A percentile compares a stretch with the other conserved stretches of the same genome.
These are phyloP conservation scores for Volvariella surrecta DNA, from an alignment of 1,284 basidiomycete species.

Conservation along the genomic window DNA sequence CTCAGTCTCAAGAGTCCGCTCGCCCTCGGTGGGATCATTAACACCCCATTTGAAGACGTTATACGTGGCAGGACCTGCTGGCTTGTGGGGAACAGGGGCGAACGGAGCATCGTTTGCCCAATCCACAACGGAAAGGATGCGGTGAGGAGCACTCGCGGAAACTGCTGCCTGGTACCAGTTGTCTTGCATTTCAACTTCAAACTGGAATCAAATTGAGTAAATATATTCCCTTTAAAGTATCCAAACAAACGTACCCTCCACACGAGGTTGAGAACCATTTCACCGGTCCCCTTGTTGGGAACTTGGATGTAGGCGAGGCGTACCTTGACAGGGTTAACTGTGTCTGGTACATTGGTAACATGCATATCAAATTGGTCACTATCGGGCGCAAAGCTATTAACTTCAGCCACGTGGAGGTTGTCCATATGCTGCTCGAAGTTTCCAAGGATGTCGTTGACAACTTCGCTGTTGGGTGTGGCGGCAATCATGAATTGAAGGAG, in stretches of 20 bases:
- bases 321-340: slow-evolving; percentile 67
- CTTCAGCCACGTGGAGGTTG: slow-evolving; percentile 40
- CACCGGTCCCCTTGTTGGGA: slow-evolving; percentile 42
- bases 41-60: slow-evolving; percentile 67
- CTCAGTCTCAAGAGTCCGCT: slow-evolving; percentile 48
- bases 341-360: slow-evolving; percentile 53
- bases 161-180: slow-evolving; percentile 81
- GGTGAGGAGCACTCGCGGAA: slow-evolving; percentile 52
- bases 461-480: slow-evolving; percentile 50
- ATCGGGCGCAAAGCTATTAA: slow-evolving; percentile 42
- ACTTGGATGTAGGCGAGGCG: slow-evolving; percentile 68
- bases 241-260: slow-evolving; percentile 47
- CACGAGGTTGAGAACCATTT: slow-evolving; percentile 53
- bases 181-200: slow-evolving; percentile 81
- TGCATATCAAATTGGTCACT: slow-evolving; percentile 18
- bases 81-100: slow-evolving; percentile 31
- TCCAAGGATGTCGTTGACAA: slow-evolving; percentile 41
- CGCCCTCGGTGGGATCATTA: slow-evolving; percentile 64
- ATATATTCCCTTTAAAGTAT: slow-evolving; percentile 2
- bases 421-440: slow-evolving; percentile 42
- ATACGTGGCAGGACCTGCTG: slow-evolving; percentile 40
- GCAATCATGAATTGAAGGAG: slow-evolving; percentile 72
- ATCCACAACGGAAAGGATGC: slow-evolving; percentile 72
- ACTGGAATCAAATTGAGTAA: slow-evolving; percentile 27
- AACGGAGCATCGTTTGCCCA: slow-evolving; percentile 71